Evolutionary conservation across 2,329 filamentous ascomycete genomes (phyloP).

Genomic region (Phialophora tarda): DNA sequence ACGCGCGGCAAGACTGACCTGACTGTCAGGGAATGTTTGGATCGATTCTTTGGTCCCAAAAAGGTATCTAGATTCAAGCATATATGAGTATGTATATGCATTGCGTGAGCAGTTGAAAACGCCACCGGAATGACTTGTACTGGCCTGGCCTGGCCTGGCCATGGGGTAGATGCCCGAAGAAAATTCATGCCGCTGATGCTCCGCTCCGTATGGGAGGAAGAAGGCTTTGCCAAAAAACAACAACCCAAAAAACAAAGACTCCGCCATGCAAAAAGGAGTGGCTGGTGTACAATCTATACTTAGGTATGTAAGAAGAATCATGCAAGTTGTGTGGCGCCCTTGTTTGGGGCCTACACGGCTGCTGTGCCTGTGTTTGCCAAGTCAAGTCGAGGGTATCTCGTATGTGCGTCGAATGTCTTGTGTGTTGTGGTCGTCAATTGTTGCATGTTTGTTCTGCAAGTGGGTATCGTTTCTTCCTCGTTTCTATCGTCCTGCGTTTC

Average conservation of each 20-base stretch:
- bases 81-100: background rate
- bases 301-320: background rate
- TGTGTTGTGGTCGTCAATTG: slow-evolving; percentile 2
- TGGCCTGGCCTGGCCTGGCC: no score
- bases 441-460: background rate
- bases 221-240: slow-evolving; percentile 4
- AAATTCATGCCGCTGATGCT: background rate
- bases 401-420: background rate
- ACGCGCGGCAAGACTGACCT: no score
- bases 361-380: background rate
- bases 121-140: background rate
- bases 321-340: background rate
- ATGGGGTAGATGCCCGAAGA: background rate
- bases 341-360: background rate
- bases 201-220: background rate
- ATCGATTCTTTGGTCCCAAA: background rate
- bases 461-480: slow-evolving; percentile 9
- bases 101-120: background rate
- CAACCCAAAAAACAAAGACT: no score
- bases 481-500: background rate
- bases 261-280: slow-evolving; percentile 7
- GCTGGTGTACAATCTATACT: background rate
- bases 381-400: slow-evolving; percentile 1
- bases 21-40: no score
- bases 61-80: background rate